A percentile compares a stretch with the other conserved stretches of the same genome.
Evolutionary conservation across 139 green algal species (phyloP).

Genomic region (Chlamydomonas sphaeroides): DNA sequence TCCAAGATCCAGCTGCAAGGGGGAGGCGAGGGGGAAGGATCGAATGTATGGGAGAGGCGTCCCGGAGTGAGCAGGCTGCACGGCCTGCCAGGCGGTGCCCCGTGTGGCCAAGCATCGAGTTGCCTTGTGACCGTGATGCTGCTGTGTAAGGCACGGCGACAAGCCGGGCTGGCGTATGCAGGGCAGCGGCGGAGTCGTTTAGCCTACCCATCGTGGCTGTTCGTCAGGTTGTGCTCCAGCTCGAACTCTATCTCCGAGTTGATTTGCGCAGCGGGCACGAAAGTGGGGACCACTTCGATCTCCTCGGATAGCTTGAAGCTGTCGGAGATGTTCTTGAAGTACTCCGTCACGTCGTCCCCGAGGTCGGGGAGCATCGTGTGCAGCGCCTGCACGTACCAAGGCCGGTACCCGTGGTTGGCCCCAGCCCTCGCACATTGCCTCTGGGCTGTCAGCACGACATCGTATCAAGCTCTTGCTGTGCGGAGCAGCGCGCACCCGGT

Average conservation of each 20-base stretch:
- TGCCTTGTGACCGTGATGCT: too few relatives aligned
- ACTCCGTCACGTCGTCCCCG: neutral
- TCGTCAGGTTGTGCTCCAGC: constrained; percentile 49
- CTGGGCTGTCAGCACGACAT: too few relatives aligned
- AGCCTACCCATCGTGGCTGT: constrained; percentile 6
- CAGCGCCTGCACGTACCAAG: constrained; percentile 37
- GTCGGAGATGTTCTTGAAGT: constrained; percentile 20
- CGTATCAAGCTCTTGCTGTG: neutral
- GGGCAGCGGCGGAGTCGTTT: too few relatives aligned
- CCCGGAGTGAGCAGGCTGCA: too few relatives aligned
- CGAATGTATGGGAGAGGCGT: too few relatives aligned
- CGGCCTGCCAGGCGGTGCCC: too few relatives aligned
- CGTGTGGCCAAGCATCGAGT: too few relatives aligned
- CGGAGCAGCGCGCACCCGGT: constrained; percentile 12
- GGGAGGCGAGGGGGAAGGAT: too few relatives aligned
- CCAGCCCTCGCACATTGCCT: too few relatives aligned
- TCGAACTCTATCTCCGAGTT: constrained; percentile 46
- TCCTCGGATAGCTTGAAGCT: neutral
- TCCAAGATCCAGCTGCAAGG: constrained; percentile 45
- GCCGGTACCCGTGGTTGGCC: too few relatives aligned
- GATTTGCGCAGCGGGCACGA: constrained; percentile 37
- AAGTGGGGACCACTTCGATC: constrained; percentile 45
- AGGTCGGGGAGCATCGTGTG: constrained; percentile 48
- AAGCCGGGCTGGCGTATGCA: too few relatives aligned
- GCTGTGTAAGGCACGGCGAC: too few relatives aligned